A percentile compares a stretch with the other conserved stretches of the same genome.
Conservation (phyloP, 306 rosid genomes). For the Arachis hypogaea region DNA sequence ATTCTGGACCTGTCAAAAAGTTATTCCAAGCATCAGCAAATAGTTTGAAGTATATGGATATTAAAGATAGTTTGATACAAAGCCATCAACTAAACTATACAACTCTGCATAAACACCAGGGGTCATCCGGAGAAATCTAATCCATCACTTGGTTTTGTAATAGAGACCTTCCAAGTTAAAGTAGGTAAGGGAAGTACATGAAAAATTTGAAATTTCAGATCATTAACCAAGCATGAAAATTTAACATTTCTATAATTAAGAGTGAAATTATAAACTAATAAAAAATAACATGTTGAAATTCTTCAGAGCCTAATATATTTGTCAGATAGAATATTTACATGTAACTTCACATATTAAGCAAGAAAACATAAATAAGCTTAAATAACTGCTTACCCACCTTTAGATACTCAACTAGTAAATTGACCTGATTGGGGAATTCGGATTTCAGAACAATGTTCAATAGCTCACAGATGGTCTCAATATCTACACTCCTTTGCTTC, state of each 20-base stretch:
- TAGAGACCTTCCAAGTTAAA: conserved; percentile 18
- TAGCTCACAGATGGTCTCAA: conserved; percentile 63
- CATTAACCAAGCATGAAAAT: conserved; percentile 19
- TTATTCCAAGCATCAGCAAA: conserved; percentile 38
- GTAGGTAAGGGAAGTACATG: conserved; percentile 6
- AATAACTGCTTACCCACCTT: conserved; percentile 52
- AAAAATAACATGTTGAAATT: conserved; percentile 25
- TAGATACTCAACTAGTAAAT: conserved; percentile 53
- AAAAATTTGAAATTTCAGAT: conserved; percentile 10
- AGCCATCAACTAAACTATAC: conserved; percentile 21
- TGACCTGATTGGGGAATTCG: conserved; percentile 54
- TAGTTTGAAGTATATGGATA: neutral
- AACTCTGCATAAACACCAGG: conserved; percentile 12
- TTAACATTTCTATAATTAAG: conserved; percentile 5
- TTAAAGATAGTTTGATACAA: conserved; percentile 16
- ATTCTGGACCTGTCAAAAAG: conserved; percentile 56
- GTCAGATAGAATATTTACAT: conserved; percentile 18
- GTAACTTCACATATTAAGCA: conserved; percentile 17
- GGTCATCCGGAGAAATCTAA: conserved; percentile 13
- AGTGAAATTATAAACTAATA: conserved; percentile 16
- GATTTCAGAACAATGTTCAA: conserved; percentile 57
- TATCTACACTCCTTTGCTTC: conserved; percentile 65
- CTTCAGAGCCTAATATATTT: conserved; percentile 21
- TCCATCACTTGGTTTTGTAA: conserved; percentile 20
- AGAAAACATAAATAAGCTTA: conserved; percentile 16